Evolutionary conservation across 2,329 filamentous ascomycete genomes (phyloP), one percentile per base, ranked within the genome.

Genomic region (Aschersonia sp.): DNA sequence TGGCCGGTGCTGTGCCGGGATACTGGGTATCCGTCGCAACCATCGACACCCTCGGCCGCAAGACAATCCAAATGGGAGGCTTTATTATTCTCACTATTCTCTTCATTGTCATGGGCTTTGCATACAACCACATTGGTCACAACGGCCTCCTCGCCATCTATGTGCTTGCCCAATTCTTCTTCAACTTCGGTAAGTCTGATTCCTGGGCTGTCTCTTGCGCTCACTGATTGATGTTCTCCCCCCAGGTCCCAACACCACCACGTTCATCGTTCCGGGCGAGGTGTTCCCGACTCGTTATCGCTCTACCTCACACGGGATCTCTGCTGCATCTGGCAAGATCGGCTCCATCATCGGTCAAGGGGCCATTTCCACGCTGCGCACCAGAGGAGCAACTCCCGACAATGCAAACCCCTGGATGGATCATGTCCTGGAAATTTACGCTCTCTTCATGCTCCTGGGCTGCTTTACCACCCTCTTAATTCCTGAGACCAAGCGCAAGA

Each of bases 11-110:
- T 45, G 84, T 89, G 10, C 85, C 85, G 0, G 85, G 85, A 10
- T 89, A 89, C 70, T 89, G 85, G 85, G 75, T 87, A 12, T 85
- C 84, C 0, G 84, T 89, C 5, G 79, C 79, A 1, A 79, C 77
- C 1, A 77, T 88, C 49, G 85, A 91, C 64, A 84, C 74, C 1
- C 57, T 89, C 10, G 85, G 85, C 47, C 82, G 85, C 58, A 89
- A 87, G 69, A 77, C 84, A 1, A 87, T 91, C 49, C 86, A 86
- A 65, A 65, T 84, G 48, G 73, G 70, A 51, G 79, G 78, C 30
- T 83, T 82, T 61, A 61, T 66, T 46, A 72, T 82, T 48, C 64
- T 83, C 5, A 81, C 78, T 5, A 65, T 78, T 43, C 68, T 83
- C 28, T 80, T 80, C 63, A 65, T 78, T 49, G 62, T 77, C 52